A percentile compares a stretch with the other conserved stretches of the same genome.
Conservation (phyloP, 257 asterid genomes). For the Nicotiana benthamiana region DNA sequence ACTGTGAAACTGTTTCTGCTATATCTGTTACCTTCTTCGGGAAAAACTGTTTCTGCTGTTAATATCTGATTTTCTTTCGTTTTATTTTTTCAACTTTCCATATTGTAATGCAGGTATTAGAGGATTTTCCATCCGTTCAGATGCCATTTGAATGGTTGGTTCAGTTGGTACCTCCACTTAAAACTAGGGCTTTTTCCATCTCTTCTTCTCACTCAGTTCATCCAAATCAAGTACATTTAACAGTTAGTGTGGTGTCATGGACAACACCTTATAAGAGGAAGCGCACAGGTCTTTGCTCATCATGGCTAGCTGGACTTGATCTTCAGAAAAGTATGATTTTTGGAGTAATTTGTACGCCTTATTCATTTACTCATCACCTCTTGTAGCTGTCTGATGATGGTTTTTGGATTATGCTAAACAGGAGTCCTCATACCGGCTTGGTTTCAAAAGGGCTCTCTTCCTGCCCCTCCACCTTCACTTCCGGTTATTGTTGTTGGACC, state of each 20-base stretch:
- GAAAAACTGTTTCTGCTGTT: background rate
- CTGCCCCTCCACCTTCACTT: constrained; percentile 70
- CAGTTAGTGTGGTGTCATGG: constrained; percentile 77
- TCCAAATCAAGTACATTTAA: constrained; percentile 82
- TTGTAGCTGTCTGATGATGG: background rate
- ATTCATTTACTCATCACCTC: background rate
- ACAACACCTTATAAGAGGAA: constrained; percentile 87
- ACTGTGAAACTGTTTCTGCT: background rate
- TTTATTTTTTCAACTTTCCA: background rate
- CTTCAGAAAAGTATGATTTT: constrained; percentile 52
- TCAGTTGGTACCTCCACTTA: constrained; percentile 78
- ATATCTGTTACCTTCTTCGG: too few relatives aligned
- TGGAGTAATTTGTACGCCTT: background rate
- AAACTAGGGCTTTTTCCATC: constrained; percentile 82
- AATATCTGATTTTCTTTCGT: constrained; percentile 4
- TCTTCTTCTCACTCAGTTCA: constrained; percentile 74
- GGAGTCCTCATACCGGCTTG: constrained; percentile 66
- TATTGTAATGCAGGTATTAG: constrained; percentile 51
- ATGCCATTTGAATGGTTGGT: constrained; percentile 96
- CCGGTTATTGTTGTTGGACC: constrained; percentile 92
- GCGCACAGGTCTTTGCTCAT: constrained; percentile 80
- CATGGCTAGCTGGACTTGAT: constrained; percentile 88
- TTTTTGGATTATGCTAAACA: constrained; percentile 22
- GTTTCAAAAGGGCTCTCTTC: constrained; percentile 77
- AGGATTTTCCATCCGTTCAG: constrained; percentile 88